These are phyloP conservation scores for Amauroascus niger DNA, from an alignment of 2,329 filamentous ascomycete species.

Conservation along the genomic window DNA sequence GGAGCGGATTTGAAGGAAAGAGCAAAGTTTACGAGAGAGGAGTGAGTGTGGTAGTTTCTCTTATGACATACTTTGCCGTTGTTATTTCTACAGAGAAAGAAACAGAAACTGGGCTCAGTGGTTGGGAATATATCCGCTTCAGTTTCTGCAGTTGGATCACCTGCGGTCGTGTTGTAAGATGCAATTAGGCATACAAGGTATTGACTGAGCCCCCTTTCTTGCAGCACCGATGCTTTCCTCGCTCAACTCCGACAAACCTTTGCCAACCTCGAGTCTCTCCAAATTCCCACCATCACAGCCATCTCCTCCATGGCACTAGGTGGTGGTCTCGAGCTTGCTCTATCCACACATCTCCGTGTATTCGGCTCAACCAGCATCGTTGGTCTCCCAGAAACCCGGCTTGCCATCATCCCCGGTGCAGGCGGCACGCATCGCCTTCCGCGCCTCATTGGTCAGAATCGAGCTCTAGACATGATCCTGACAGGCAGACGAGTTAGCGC, in stretches of 20 bases:
- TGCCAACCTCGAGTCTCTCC: slow-evolving; percentile 59
- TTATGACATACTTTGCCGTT: neutral
- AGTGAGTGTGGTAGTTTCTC: slow-evolving; percentile 49
- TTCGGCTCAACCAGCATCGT: slow-evolving; percentile 69
- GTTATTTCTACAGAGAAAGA: neutral
- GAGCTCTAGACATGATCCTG: slow-evolving; percentile 82
- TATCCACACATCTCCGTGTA: slow-evolving; percentile 81
- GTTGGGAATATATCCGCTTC: slow-evolving; percentile 4
- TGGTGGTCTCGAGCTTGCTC: slow-evolving; percentile 84
- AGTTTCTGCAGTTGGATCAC: too few species aligned
- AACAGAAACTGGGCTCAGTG: neutral
- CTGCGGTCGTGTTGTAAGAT: neutral
- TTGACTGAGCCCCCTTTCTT: slow-evolving; percentile 9
- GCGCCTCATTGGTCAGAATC: slow-evolving; percentile 63
- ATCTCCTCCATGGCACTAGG: slow-evolving; percentile 80
- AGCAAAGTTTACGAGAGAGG: slow-evolving; percentile 60
- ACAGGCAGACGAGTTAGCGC: slow-evolving; percentile 79
- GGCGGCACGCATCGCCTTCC: slow-evolving; percentile 87
- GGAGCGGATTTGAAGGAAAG: slow-evolving; percentile 92
- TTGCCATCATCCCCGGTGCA: slow-evolving; percentile 90
- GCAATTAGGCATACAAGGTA: neutral
- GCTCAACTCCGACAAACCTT: slow-evolving; percentile 66
- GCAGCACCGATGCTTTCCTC: slow-evolving; percentile 71
- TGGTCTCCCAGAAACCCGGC: slow-evolving; percentile 78
- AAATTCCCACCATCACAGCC: slow-evolving; percentile 81